These are phyloP conservation scores for Wickerhamiella slavikovae DNA, from an alignment of 805 yeast species.

Conservation along the genomic window DNA sequence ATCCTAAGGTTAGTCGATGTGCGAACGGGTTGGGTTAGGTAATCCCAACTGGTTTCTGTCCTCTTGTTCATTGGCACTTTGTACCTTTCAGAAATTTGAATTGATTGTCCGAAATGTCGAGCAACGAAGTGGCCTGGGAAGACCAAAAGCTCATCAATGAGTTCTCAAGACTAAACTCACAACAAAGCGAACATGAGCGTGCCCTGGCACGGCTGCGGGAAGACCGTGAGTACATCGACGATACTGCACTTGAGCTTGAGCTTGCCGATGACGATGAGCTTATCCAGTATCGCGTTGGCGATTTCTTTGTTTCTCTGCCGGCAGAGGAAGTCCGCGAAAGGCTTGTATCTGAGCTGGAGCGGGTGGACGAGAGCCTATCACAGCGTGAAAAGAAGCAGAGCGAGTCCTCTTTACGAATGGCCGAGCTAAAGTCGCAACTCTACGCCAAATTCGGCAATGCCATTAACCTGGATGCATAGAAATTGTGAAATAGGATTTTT, in stretches of 20 bases:
- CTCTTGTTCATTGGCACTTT: not conserved
- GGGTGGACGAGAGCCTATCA: constrained; percentile 29
- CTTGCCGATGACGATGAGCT: constrained; percentile 41
- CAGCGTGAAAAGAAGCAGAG: constrained; percentile 27
- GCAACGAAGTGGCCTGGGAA: constrained; percentile 44
- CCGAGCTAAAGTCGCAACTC: constrained; percentile 43
- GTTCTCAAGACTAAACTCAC: constrained; percentile 63
- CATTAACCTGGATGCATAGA: constrained; percentile 70
- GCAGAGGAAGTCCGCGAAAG: constrained; percentile 46
- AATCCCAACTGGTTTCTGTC: not conserved
- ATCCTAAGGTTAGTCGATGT: too few species aligned
- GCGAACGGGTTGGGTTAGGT: too few species aligned
- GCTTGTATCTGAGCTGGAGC: constrained; percentile 41
- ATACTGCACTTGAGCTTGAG: constrained; percentile 67
- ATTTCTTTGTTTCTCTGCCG: constrained; percentile 45
- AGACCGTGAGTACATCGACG: constrained; percentile 79
- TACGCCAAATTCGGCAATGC: constrained; percentile 80
- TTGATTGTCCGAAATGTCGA: too few species aligned
- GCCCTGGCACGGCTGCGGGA: constrained; percentile 29
- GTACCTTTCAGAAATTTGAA: too few species aligned
- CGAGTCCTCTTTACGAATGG: constrained; percentile 32
- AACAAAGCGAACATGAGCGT: constrained; percentile 36
- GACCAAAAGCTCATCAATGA: constrained; percentile 82
- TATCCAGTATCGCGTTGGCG: constrained; percentile 54
- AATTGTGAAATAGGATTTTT: too few species aligned